Conservation (phyloP, 2,329 filamentous ascomycete species). For the Xenosphaeropsis pyriputrescens region DNA sequence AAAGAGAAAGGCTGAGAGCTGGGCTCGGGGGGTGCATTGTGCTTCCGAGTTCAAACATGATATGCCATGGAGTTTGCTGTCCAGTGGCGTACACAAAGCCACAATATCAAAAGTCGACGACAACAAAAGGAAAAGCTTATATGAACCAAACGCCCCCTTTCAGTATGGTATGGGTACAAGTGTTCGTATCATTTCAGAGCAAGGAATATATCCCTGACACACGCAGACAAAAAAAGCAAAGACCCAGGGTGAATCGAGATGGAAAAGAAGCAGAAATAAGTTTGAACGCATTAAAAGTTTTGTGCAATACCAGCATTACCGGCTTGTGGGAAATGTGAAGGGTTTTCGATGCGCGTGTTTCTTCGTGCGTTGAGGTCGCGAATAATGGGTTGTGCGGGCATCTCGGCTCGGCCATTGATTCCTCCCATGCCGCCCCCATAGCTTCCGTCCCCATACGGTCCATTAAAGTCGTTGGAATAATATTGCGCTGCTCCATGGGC, state of each 20-base stretch:
- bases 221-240: too few species aligned
- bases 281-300: conserved; percentile 55
- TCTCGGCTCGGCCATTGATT: conserved; percentile 24
- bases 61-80: too few species aligned
- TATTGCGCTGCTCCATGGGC: conserved; percentile 31
- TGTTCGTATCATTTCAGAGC: conserved; percentile 1
- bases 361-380: conserved; percentile 83
- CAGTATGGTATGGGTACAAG: neutral
- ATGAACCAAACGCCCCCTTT: too few species aligned
- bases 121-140: too few species aligned
- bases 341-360: conserved; percentile 90
- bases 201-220: neutral
- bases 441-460: conserved; percentile 34
- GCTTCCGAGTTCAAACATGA: too few species aligned
- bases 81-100: too few species aligned
- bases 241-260: too few species aligned
- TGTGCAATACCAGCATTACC: conserved; percentile 86
- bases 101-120: too few species aligned
- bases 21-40: too few species aligned
- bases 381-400: conserved; percentile 61
- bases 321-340: conserved; percentile 78
- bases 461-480: conserved; percentile 43
- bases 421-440: conserved; percentile 19
- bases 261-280: neutral
- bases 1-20: too few species aligned